Base-by-base conservation (phyloP, 495 filamentous ascomycete genomes). In the Amorphotheca resinae region DNA sequence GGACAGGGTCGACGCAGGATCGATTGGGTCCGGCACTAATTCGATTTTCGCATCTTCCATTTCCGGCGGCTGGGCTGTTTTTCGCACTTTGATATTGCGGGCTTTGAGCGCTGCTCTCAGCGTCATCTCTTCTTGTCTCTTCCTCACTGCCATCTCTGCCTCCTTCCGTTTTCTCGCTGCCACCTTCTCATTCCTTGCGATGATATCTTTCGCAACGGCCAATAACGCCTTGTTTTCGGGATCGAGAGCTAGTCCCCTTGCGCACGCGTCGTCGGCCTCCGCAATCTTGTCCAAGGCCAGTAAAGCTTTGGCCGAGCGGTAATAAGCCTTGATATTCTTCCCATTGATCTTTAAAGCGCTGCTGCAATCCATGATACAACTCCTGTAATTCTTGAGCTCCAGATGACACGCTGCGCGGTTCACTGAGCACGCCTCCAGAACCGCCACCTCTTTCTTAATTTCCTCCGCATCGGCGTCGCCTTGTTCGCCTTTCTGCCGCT, bases 401-500 rank as follows among this genome's bases (percentile, higher is more conserved):
- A 95, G 64, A 60, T 96, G 81, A 57, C 85, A 91, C 17, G 89
- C 70, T 1, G 91, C 84, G 32, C 91, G 79, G 59, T 95, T 96
- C 52, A 80, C 76, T 54, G 84, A 78, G 41, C 84, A 83, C 2
- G 76, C 71, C 58, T 93, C 85, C 42, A 87, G 71, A 39, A 82
- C 63, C 39, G 65, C 56, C 33, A 62, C 65, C 49, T 85, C 71
- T 30, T 74, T 62, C 42, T 68, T 62, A 25, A 67, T 54, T 50
- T 87, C 60, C 11, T 58, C 50, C 39, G 73, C 64, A 6, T 51
- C 33, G 1, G 37, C 53, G 46, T 65, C 63, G 34, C 50, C 61
- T 22, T 59, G 52, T 17, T 25, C 37, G 33, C 30, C 38, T 22
- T 34, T 48, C 26, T 49, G 42, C 12, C 67, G 55, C 34, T 67